Base-by-base conservation (phyloP, 2,329 filamentous ascomycete species). In the Fusarium metavorans region DNA sequence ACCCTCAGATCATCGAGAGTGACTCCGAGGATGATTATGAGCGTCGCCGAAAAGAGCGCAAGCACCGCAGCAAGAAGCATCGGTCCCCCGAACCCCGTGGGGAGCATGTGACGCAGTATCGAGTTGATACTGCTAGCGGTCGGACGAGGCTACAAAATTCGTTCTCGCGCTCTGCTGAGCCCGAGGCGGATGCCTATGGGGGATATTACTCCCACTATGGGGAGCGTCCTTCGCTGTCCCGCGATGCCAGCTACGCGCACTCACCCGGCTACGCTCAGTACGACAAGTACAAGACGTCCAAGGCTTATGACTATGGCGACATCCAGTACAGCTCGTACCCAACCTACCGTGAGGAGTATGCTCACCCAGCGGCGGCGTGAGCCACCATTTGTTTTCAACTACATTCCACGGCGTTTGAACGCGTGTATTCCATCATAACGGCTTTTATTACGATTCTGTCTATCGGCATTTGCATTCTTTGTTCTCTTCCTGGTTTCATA, bases 41-140 rank as follows among this genome's bases (percentile, higher is more conserved):
- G 11, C 78, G 78, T 20, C 76, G 80, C 9, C 77, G 80, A 64
- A 77, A 77, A 14, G 78, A 82, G 23, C 77, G 79, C 64, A 84
- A 83, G 73, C 81, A 83, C 32, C 82, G 83, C 64, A 81, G 83
- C 67, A 82, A 80, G 76, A 82, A 80, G 54, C 80, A 80, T 18
- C 81, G 78, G 5, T 83, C 83, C 23, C 82, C 83, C 13, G 82
- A 74, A 11, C 73, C 76, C 20, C 70, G 73, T 27, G 78, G 77
- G 35, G 73, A 78, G 41, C 68, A 72, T 27, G 69, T 80, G 10
- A 74, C 72, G 45, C 79, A 78, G 54, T 84, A 84, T 65, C 77
- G 78, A 43, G 79, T 81, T n/a, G 76, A 80, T 10, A 5, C 35
- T 10, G 6, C 37, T 16, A 72, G 60, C 6, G 76, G 73, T 4